These are phyloP conservation scores for Dactylonectria macrodidyma DNA, from an alignment of 2,329 filamentous ascomycete species.

Conservation along the genomic window DNA sequence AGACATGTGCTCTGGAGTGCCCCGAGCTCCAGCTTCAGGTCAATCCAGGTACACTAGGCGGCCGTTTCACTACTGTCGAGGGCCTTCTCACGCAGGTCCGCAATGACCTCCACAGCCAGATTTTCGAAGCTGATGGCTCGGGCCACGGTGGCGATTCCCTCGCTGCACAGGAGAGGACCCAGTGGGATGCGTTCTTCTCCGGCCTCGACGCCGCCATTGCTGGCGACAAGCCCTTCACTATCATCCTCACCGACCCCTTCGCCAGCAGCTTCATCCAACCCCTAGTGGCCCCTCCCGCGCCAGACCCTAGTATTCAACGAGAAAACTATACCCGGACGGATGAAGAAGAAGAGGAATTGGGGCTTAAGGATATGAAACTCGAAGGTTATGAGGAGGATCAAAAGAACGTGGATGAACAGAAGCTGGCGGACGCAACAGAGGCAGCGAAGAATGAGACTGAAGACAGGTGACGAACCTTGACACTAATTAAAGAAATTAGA, in stretches of 20 bases:
- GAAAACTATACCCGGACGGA: conserved; percentile 90
- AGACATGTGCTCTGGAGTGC: conserved; percentile 89
- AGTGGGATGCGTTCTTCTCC: conserved; percentile 87
- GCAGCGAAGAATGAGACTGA: conserved; percentile 9
- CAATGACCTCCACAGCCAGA: conserved; percentile 88
- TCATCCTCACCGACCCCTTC: conserved; percentile 89
- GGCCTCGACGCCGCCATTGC: conserved; percentile 83
- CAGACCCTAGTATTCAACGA: conserved; percentile 84
- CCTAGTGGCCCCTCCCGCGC: conserved; percentile 78
- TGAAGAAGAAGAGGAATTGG: conserved; percentile 94
- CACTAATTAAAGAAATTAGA: conserved; percentile 5
- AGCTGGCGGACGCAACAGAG: conserved; percentile 26
- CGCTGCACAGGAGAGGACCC: conserved; percentile 71
- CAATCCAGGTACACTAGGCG: conserved; percentile 93
- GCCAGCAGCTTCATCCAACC: conserved; percentile 96
- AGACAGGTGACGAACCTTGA: conserved; percentile 33
- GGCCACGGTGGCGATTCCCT: conserved; percentile 84
- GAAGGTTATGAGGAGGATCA: conserved; percentile 80
- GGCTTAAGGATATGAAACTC: conserved; percentile 91
- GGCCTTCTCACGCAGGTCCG: conserved; percentile 93
- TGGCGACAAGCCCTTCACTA: conserved; percentile 84
- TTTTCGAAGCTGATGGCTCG: conserved; percentile 81
- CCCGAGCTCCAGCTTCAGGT: conserved; percentile 90
- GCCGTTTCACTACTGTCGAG: conserved; percentile 97
- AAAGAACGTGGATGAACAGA: conserved; percentile 46